Evolutionary conservation across 768 basidiomycete species (phyloP), one percentile per base, ranked within the genome.

Genomic region (Paxillus ammoniavirescens): DNA sequence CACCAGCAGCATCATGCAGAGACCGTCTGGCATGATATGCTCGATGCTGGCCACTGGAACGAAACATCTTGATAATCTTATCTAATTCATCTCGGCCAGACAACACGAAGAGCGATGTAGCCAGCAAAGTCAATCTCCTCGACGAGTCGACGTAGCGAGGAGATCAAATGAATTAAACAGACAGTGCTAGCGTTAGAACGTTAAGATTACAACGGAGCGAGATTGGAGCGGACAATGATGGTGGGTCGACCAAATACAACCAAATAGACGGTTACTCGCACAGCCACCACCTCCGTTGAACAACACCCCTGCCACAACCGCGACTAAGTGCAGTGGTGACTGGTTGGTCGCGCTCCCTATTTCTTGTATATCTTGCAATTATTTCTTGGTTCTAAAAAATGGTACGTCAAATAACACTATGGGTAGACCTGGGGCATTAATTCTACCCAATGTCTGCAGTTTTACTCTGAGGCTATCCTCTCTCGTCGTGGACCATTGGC

Each of bases 401-500:
- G 67, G 67, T 65, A 41, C 13, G 66, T 47, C 37, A 5, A 28
- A 8, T 13, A 12, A 5, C 18, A 15, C 13, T 35, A 21, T 12
- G 18, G 8, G 9, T 21, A 13, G 18, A 14, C 36, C 13, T 10
- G 36, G 37, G 8, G 41, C 21, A n/a, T 26, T 13, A 35, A 52
- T n/a, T 21, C 0, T n/a, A 28, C 36, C n/a, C 10, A 35, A 35
- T 35, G 35, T 35, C 35, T 35, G 35, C 33, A 91, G 91, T 94
- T 94, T 71, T 95, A 92, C 68, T 93, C 93, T 47, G 93, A 97
- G 68, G 87, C 92, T 35, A 93, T 98, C 71, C 81, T 97, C 60
- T 92, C 93, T 43, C 88, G 93, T 62, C 87, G 93, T 52, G 95
- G 96, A 42, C 92, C 96, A 4, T 78, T 99, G 37, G 96, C 93